phyloP scores from a whole-genome alignment of 2,329 filamentous ascomycete species.

The Ophiostoma fasciatum region DNA sequence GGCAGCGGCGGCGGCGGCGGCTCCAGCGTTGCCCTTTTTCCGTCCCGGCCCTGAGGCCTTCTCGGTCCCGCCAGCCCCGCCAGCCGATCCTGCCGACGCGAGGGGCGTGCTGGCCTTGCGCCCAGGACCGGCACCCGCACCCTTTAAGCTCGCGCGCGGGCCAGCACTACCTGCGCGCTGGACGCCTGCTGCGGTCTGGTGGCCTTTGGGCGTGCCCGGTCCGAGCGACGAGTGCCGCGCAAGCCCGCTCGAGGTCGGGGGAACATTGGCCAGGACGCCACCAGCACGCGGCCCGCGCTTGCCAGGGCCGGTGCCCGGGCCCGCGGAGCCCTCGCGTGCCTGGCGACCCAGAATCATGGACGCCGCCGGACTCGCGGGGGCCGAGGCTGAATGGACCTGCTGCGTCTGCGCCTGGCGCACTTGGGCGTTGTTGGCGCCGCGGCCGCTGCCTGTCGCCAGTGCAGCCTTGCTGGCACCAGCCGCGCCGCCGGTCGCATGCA shows the following conservation, averaged over 20 bases:
- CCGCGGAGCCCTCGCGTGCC: conserved; percentile 41
- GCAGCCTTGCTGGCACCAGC: background rate
- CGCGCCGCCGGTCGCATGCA: conserved; percentile 12
- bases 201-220: conserved; percentile 44
- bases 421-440: conserved; percentile 27
- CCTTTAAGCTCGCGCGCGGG: conserved; percentile 37
- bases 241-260: conserved; percentile 40
- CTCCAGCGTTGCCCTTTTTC: conserved; percentile 12
- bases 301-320: conserved; percentile 30
- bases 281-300: conserved; percentile 38
- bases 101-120: conserved; percentile 33
- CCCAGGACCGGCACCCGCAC: conserved; percentile 21
- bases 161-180: conserved; percentile 41
- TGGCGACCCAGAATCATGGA: conserved; percentile 44
- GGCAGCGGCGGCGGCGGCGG: too few species aligned
- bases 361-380: conserved; percentile 44
- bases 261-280: conserved; percentile 30
- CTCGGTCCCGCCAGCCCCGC: background rate
- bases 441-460: conserved; percentile 13
- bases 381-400: conserved; percentile 36
- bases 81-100: background rate
- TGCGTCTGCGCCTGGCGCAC: conserved; percentile 35
- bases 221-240: conserved; percentile 49
- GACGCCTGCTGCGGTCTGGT: conserved; percentile 14
- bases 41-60: conserved; percentile 18